Conservation (phyloP, 805 yeast genomes). For the Candida nonsorbophila region DNA sequence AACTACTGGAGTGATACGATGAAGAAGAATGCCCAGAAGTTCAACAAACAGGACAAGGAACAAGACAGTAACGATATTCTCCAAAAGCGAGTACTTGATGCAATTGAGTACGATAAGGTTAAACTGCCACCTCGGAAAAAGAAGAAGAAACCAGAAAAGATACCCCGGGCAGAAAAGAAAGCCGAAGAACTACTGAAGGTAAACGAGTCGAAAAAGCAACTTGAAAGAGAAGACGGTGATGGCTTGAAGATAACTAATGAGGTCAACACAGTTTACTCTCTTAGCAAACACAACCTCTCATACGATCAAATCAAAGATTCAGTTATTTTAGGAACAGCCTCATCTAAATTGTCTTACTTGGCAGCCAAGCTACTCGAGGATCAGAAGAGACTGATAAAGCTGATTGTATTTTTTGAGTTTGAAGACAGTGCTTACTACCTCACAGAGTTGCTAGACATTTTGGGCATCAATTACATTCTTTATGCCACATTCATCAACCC, state of each 20-base stretch:
- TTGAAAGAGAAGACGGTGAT: constrained; percentile 13
- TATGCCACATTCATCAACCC: constrained; percentile 58
- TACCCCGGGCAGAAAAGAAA: constrained; percentile 2
- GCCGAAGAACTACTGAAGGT: constrained; percentile 1
- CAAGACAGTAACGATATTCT: constrained; percentile 13
- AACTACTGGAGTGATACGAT: constrained; percentile 44
- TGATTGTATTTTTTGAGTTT: constrained; percentile 64
- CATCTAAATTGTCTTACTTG: constrained; percentile 59
- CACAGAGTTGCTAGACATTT: constrained; percentile 56
- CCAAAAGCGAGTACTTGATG: constrained; percentile 1
- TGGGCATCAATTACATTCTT: constrained; percentile 56
- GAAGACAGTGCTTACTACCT: constrained; percentile 68
- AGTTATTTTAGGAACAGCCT: constrained; percentile 52
- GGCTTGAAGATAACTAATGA: constrained; percentile 17
- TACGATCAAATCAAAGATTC: constrained; percentile 24
- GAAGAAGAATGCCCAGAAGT: constrained; percentile 30
- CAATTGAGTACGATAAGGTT: background rate
- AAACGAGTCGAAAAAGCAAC: constrained; percentile 6
- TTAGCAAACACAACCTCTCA: constrained; percentile 10
- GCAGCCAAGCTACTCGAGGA: constrained; percentile 51
- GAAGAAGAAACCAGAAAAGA: constrained; percentile 1
- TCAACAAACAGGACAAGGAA: constrained; percentile 33
- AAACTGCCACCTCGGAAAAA: constrained; percentile 1
- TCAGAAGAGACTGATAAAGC: constrained; percentile 41
- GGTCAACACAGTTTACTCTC: constrained; percentile 14